These are phyloP conservation scores for Vinca minor DNA, from an alignment of 257 asterid species.

Conservation along the genomic window DNA sequence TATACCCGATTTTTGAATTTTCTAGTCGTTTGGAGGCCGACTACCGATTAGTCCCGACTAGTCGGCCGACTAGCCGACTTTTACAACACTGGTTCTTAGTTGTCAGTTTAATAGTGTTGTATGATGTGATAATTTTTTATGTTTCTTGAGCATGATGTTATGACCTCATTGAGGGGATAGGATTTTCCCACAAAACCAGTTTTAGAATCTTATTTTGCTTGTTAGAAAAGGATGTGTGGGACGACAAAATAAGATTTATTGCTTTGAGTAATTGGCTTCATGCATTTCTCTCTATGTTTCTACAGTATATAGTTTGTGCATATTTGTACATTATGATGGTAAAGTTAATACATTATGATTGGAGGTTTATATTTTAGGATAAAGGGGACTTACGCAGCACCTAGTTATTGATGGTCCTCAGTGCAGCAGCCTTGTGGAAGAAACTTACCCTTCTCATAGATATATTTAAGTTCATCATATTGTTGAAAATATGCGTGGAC, in stretches of 20 bases:
- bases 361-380: neutral
- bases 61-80: too few species aligned
- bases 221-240: neutral
- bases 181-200: neutral
- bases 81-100: too few species aligned
- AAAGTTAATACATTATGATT: too few species aligned
- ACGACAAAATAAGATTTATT: neutral
- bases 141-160: neutral
- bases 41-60: too few species aligned
- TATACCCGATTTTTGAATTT: too few species aligned
- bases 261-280: neutral
- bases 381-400: neutral
- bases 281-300: neutral
- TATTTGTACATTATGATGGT: neutral
- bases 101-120: neutral
- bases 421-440: neutral
- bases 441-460: neutral
- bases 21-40: too few species aligned
- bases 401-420: neutral
- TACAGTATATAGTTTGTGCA: neutral
- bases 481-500: neutral
- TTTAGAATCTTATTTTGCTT: neutral
- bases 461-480: neutral
- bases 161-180: neutral
- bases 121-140: neutral